phyloP scores from a whole-genome alignment of 805 yeast genomes.

The Suhomyces prunicola region DNA sequence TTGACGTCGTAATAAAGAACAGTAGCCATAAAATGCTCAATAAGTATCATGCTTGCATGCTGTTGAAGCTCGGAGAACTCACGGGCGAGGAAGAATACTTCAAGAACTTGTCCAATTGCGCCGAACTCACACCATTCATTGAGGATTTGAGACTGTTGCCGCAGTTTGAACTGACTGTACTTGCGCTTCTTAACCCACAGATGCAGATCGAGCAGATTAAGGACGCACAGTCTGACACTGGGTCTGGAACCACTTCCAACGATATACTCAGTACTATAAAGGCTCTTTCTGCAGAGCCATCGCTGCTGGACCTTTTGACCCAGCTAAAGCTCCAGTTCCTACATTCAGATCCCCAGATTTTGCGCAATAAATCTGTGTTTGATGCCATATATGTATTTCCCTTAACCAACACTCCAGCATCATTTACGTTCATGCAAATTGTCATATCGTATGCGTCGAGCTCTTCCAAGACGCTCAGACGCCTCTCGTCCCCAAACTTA shows the following conservation, averaged over 20 bases:
- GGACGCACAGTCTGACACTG: not conserved
- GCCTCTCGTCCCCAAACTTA: slow-evolving; percentile 8
- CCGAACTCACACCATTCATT: not conserved
- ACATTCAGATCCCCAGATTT: not conserved
- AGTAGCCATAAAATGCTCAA: not conserved
- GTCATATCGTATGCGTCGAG: slow-evolving; percentile 1
- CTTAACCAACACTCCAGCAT: not conserved
- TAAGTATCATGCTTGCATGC: slow-evolving; percentile 3
- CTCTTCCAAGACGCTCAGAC: not conserved
- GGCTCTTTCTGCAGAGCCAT: not conserved
- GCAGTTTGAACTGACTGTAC: not conserved
- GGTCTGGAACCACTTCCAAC: not conserved
- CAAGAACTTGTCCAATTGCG: not conserved
- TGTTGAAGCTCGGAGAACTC: slow-evolving; percentile 4
- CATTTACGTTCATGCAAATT: slow-evolving; percentile 3
- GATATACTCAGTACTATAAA: not conserved
- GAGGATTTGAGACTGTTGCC: slow-evolving; percentile 3
- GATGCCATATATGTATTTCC: slow-evolving; percentile 1
- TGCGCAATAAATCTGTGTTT: slow-evolving; percentile 2
- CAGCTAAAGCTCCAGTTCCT: not conserved
- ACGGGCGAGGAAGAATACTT: not conserved
- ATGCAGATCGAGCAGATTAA: not conserved
- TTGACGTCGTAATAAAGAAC: slow-evolving; percentile 10
- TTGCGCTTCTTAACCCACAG: not conserved
- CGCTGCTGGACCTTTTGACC: not conserved